Percentiles rank a stretch among this genome's conserved stretches.
phyloP scores from a whole-genome alignment of 495 filamentous ascomycete genomes.

The Penicillium herquei region DNA sequence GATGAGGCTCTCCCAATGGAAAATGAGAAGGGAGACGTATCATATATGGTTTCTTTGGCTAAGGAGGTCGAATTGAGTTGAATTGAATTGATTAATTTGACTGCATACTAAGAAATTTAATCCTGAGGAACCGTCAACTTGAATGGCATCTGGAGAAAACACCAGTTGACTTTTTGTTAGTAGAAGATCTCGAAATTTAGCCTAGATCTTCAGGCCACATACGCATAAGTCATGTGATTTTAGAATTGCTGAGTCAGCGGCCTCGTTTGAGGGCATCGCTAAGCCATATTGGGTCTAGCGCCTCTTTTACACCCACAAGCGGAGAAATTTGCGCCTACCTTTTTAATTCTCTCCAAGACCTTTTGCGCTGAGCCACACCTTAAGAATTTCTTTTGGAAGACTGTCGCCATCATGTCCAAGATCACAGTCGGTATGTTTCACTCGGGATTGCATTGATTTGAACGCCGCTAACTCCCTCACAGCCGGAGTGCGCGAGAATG shows the following conservation, averaged over 20 bases:
- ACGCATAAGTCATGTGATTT: slow-evolving; percentile 1
- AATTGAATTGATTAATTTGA: background rate
- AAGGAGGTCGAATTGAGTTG: background rate
- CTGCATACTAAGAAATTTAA: background rate
- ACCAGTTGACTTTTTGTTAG: no score
- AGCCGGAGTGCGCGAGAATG: slow-evolving; percentile 96
- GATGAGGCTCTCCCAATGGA: slow-evolving; percentile 20
- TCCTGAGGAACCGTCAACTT: no score
- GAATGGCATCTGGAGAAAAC: no score
- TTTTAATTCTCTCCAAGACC: slow-evolving; percentile 30
- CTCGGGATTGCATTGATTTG: background rate
- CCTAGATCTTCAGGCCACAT: no score
- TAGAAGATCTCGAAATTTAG: no score
- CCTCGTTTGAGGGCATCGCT: slow-evolving; percentile 38
- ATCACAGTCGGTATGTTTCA: slow-evolving; percentile 76
- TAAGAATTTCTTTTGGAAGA: slow-evolving; percentile 65
- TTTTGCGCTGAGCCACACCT: slow-evolving; percentile 68
- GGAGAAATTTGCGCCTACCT: slow-evolving; percentile 40
- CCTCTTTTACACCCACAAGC: slow-evolving; percentile 41
- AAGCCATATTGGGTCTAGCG: slow-evolving; percentile 31
- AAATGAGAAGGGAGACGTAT: background rate
- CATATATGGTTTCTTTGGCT: slow-evolving; percentile 3
- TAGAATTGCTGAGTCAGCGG: slow-evolving; percentile 17
- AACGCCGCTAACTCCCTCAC: slow-evolving; percentile 29
- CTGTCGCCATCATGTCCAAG: slow-evolving; percentile 72